Evolutionary conservation across 2,329 filamentous ascomycete species (phyloP).

Genomic region (Fusarium coicis): DNA sequence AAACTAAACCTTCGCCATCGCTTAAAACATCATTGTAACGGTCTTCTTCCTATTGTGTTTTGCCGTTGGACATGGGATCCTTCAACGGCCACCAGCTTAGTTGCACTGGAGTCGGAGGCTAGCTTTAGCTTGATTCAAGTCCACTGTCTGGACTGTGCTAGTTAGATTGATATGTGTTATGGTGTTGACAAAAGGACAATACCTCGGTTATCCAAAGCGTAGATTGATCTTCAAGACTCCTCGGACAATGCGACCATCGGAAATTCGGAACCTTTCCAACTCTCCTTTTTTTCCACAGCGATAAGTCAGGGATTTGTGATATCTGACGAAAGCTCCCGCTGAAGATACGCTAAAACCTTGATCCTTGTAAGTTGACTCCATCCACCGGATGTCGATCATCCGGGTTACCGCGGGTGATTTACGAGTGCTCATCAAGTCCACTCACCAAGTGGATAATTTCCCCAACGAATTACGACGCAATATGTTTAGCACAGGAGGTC

Average conservation of each 20-base stretch:
- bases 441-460: not conserved
- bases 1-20: not conserved
- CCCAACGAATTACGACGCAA: not conserved
- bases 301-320: not conserved
- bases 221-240: not conserved
- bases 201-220: not conserved
- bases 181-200: not conserved
- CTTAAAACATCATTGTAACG: not conserved
- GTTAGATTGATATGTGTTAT: not conserved
- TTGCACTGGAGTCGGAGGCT: not conserved
- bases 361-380: not conserved
- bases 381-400: slow-evolving; percentile 15
- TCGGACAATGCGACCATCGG: not conserved
- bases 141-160: not conserved
- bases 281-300: not conserved
- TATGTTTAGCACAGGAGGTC: not conserved
- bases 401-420: not conserved
- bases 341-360: not conserved
- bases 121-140: not conserved
- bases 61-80: not conserved
- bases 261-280: not conserved
- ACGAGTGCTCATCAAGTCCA: not conserved
- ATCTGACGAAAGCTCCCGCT: not conserved
- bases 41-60: not conserved
- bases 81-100: not conserved